Evolutionary conservation across 1,139 yeast genomes (phyloP).

Genomic region (Debaryomycetaceae sp.): DNA sequence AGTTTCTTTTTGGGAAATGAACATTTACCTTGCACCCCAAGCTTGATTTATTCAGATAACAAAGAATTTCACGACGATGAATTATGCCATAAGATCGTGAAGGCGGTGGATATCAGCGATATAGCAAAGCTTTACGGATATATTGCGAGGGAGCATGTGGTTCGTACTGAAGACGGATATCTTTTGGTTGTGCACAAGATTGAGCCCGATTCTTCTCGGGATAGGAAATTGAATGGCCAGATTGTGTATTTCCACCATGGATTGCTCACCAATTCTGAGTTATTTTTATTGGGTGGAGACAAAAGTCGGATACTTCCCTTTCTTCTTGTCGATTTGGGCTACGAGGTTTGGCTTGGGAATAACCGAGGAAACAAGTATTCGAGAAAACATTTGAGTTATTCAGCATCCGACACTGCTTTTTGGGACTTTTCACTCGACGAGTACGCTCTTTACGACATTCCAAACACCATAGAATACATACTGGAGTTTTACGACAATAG

Average conservation of each 20-base stretch:
- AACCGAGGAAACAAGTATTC: constrained; percentile 37
- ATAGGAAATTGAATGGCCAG: neutral
- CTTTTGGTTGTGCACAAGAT: constrained; percentile 39
- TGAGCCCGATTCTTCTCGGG: constrained; percentile 9
- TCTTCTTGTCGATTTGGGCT: constrained; percentile 27
- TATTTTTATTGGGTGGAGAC: constrained; percentile 38
- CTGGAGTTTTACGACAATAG: constrained; percentile 10
- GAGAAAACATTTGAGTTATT: constrained; percentile 32
- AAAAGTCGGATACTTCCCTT: constrained; percentile 29
- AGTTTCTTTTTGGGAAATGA: neutral
- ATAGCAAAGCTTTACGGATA: constrained; percentile 64
- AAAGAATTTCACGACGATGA: neutral
- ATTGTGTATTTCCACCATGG: constrained; percentile 44
- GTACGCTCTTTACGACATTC: constrained; percentile 79
- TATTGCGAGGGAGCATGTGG: constrained; percentile 67
- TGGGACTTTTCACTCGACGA: constrained; percentile 90
- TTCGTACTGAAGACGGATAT: constrained; percentile 46
- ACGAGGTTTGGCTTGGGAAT: constrained; percentile 38
- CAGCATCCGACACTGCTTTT: constrained; percentile 48
- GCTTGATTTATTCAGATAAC: neutral
- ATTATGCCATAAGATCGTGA: constrained; percentile 4
- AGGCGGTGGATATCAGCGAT: constrained; percentile 56
- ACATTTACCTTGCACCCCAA: neutral
- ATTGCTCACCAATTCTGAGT: constrained; percentile 42
- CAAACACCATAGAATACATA: constrained; percentile 67